Base-by-base conservation (phyloP, 176 grass and related monocot species). In the Lolium rigidum region DNA sequence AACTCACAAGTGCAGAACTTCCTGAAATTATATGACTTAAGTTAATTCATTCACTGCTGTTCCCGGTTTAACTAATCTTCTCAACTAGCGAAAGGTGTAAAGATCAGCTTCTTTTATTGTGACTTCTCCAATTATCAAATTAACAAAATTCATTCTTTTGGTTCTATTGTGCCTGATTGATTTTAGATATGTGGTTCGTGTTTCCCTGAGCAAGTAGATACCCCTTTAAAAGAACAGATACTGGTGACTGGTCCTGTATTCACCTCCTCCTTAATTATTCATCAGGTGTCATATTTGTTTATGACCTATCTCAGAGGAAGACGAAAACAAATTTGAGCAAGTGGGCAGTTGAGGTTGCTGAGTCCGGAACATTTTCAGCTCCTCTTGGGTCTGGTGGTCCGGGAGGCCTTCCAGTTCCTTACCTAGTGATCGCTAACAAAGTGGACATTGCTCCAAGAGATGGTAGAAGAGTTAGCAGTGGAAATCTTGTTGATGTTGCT, bases 401-500 rank as follows among this genome's bases (percentile, higher is more conserved):
- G 9, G 97, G 97, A 82, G 97, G 97, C 10, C 90, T 99, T 84
- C 92, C 92, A 16, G 97, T 99, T 82, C 97, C 97, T 75, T 99
- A 96, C 84, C 70, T 99, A 89, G 94, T 99, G 35, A 99, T 99
- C 60, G 90, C 90, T 51, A 99, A 99, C 87, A 99, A 99, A 87
- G 92, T 88, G 76, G 97, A 99, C 84, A 89, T 94, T 91, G 86
- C 85, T 82, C 89, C 90, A 39, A 96, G 86, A 77, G 94, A 96
- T 78, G 88, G 97, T 80, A 86, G 79, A 71, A 92, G 97, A 88
- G 90, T 94, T 74, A 99, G 97, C 82, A 99, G 97, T 87, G 97
- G 97, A 74, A 99, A 99, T 92, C 97, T 99, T 74, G 94, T 99
- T 82, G 97, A 96, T 87, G 92, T 96, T 81, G 97, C 97, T 86